A percentile compares a stretch with the other conserved stretches of the same genome.
Conservation (phyloP, 1,139 yeast species). For the Pichia sp. region DNA sequence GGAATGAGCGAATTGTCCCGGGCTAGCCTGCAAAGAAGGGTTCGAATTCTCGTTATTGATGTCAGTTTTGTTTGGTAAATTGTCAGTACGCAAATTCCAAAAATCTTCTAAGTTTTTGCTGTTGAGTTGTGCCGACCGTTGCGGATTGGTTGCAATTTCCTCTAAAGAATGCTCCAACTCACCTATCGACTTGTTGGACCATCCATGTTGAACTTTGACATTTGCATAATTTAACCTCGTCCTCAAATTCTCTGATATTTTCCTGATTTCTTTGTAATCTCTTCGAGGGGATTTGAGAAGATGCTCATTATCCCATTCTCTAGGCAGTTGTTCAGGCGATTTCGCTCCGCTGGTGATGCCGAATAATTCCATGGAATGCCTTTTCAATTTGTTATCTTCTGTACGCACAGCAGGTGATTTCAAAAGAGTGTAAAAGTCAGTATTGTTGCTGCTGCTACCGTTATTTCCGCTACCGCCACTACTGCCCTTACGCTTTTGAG, state of each 20-base stretch:
- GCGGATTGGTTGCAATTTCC: slow-evolving; percentile 21
- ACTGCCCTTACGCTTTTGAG: slow-evolving; percentile 28
- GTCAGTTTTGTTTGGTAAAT: slow-evolving; percentile 19
- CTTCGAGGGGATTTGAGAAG: slow-evolving; percentile 20
- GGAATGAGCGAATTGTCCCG: slow-evolving; percentile 1
- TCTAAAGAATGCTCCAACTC: slow-evolving; percentile 31
- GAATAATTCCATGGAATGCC: slow-evolving; percentile 31
- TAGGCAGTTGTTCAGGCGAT: slow-evolving; percentile 26
- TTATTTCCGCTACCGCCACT: slow-evolving; percentile 1
- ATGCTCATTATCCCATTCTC: slow-evolving; percentile 16
- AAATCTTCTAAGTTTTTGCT: slow-evolving; percentile 24
- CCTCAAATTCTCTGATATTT: slow-evolving; percentile 32
- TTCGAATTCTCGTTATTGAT: background rate
- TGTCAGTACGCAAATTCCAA: slow-evolving; percentile 27
- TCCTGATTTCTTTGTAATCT: slow-evolving; percentile 31
- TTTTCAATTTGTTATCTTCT: slow-evolving; percentile 25
- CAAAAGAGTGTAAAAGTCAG: slow-evolving; percentile 32
- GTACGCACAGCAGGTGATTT: slow-evolving; percentile 29
- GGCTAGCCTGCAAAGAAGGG: slow-evolving; percentile 8
- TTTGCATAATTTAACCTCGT: slow-evolving; percentile 34
- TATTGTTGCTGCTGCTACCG: background rate
- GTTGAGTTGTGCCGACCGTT: slow-evolving; percentile 13
- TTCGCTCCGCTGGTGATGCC: slow-evolving; percentile 21
- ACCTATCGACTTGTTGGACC: slow-evolving; percentile 30
- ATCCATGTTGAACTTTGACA: slow-evolving; percentile 33